Evolutionary conservation across 768 basidiomycete genomes (phyloP), one percentile per base, ranked within the genome.

Genomic region (Rhodosporidiobolus odoratus): DNA sequence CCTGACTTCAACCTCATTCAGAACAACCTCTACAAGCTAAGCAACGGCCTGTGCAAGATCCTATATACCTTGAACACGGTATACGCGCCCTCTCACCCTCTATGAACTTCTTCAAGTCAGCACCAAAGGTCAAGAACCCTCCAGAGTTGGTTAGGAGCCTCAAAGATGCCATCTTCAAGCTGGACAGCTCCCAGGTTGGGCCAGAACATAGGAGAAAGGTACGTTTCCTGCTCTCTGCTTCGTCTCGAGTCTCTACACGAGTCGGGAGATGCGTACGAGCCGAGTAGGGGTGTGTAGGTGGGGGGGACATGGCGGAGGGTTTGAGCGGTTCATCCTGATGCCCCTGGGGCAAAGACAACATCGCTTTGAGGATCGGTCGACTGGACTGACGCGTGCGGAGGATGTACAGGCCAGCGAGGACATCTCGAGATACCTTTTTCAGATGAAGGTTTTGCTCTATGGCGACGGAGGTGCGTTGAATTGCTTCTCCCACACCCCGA

Each of bases 41-140:
- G n/a, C n/a, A n/a, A n/a, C n/a, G n/a, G n/a, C n/a, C n/a, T n/a
- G n/a, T n/a, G n/a, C n/a, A n/a, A n/a, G n/a, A n/a, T n/a, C n/a
- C n/a, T n/a, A n/a, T n/a, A n/a, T n/a, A n/a, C n/a, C n/a, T n/a
- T n/a, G n/a, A n/a, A n/a, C n/a, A n/a, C n/a, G n/a, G n/a, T n/a
- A 40, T 43, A n/a, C 32, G 4, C n/a, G 47, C 19, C 45, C 25
- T 17, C 52, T 41, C 58, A 30, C 23, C 64, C 27, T 37, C 34
- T 35, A 94, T 95, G 92, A 94, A 94, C 81, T 94, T 95, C 83
- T 95, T 95, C 87, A 92, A 91, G 83, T 87, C 90, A 30, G 23
- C 53, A 23, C 50, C 64, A 30, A 94, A 91, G 79, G 87, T 86
- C 53, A 84, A 90, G 78, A 89, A 89, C 41, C 93, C 93, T 13